Evolutionary conservation across 495 filamentous ascomycete species (phyloP).

Genomic region (Sphaerosporella brunnea): DNA sequence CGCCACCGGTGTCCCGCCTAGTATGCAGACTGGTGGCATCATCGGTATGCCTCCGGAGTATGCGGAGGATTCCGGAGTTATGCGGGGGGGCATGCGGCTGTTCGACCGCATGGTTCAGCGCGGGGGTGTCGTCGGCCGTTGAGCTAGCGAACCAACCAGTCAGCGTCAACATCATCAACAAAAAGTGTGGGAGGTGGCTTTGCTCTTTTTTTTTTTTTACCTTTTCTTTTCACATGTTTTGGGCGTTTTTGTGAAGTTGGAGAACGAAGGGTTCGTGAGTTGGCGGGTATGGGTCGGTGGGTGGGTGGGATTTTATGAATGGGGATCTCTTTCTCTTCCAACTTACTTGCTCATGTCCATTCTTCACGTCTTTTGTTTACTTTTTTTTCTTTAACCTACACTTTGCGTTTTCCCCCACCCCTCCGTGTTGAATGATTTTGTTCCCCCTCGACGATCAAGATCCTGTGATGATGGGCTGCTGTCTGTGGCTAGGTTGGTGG

Average conservation of each 20-base stretch:
- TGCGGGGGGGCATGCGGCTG: constrained; percentile 22
- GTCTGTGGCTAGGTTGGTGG: neutral
- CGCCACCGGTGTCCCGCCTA: constrained; percentile 13
- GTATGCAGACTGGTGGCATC: constrained; percentile 25
- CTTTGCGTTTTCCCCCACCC: neutral
- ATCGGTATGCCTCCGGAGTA: constrained; percentile 15
- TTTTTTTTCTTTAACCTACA: neutral
- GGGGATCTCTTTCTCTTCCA: no score
- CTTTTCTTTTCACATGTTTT: neutral
- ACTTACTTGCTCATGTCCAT: no score
- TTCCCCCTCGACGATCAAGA: neutral
- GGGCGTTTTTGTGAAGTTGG: neutral
- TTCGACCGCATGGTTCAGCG: constrained; percentile 22
- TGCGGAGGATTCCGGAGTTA: constrained; percentile 18
- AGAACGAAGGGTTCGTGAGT: neutral
- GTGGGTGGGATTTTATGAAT: neutral
- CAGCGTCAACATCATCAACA: constrained; percentile 11
- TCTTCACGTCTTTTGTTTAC: neutral
- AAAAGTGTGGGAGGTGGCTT: constrained; percentile 4
- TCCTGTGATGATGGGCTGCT: neutral
- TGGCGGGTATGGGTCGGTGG: neutral
- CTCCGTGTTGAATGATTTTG: neutral
- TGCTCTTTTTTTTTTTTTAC: constrained; percentile 5
- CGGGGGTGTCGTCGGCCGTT: constrained; percentile 15
- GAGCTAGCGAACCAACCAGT: constrained; percentile 18